Conservation (phyloP, 768 basidiomycete genomes). For the Serendipita sp. region DNA sequence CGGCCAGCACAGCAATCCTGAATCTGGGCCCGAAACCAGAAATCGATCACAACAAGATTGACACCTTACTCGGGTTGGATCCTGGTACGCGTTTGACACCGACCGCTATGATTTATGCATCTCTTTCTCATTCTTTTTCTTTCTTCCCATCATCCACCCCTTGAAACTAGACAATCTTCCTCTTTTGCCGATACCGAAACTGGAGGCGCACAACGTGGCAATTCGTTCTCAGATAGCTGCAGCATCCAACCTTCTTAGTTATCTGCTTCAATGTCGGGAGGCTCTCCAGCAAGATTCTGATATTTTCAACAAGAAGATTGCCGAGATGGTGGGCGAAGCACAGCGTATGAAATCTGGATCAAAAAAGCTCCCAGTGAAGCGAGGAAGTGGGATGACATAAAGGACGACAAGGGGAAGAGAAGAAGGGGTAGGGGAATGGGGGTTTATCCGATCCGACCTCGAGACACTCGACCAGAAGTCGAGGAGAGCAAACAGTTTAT, state of each 20-base stretch:
- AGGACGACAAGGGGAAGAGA: not conserved
- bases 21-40: constrained; percentile 65
- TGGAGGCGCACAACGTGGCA: constrained; percentile 54
- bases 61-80: constrained; percentile 47
- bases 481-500: not conserved
- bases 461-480: not conserved
- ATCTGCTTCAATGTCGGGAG: constrained; percentile 68
- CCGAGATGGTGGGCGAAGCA: constrained; percentile 82
- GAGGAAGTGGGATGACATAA: not conserved
- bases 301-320: constrained; percentile 81
- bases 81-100: constrained; percentile 33
- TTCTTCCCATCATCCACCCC: not conserved
- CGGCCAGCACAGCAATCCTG: constrained; percentile 15
- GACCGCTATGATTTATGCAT: constrained; percentile 5
- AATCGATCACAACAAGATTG: constrained; percentile 50
- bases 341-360: constrained; percentile 20
- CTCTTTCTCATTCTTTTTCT: not conserved
- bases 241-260: constrained; percentile 60
- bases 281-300: constrained; percentile 76
- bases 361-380: not conserved
- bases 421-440: no score
- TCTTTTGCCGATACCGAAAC: constrained; percentile 47
- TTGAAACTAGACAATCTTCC: constrained; percentile 56
- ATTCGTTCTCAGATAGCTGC: constrained; percentile 57
- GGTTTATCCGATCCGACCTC: no score